Base-by-base conservation (phyloP, 331 rosid genomes). In the Spiraea crenata region DNA sequence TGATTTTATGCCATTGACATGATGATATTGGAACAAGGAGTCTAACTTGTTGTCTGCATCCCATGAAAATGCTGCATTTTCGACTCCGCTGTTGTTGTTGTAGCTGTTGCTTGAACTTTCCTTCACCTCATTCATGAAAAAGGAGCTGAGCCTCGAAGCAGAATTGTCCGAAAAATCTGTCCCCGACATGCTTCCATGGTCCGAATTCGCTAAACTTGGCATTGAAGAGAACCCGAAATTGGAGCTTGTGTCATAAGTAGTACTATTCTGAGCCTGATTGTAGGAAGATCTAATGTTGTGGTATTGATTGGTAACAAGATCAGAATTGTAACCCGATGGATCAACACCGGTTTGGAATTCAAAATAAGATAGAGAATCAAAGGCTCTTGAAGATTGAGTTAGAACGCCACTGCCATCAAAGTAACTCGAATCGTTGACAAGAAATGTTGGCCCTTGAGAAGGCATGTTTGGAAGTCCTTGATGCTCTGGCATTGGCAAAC, bases 191-290 rank as follows among this genome's bases (percentile, higher is more conserved):
- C 75, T 77, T n/a, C 82, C 86, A 4, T 82, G 85, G 75, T 88
- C 90, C 3, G 96, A 90, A 72, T 82, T 88, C 0, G 92, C 86
- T 69, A 92, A 76, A 38, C 92, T 85, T 25, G 98, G 96, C 89
- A 92, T 77, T 60, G 98, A 88, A 62, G 63, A 42, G 76, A 88
- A 85, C 11, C 91, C 89, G 56, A 74, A 79, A 77, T 69, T 84
- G 44, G 88, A 80, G 70, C 66, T 73, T 2, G 77, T 56, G 13
- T 72, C 88, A 16, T 80, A 76, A 46, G 14, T 45, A 45, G 49
- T 11, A 11, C 16, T 49, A 15, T 42, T 42, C 9, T 70, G 63
- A 39, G 48, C 58, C 50, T 77, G 81, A 57, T 74, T 63, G 75
- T 52, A 60, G 10, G 65, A 19, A 49, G 80, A 54, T 75, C 68